These are phyloP conservation scores for Populus davidiana DNA, from an alignment of 345 rosid genomes.

Conservation along the genomic window DNA sequence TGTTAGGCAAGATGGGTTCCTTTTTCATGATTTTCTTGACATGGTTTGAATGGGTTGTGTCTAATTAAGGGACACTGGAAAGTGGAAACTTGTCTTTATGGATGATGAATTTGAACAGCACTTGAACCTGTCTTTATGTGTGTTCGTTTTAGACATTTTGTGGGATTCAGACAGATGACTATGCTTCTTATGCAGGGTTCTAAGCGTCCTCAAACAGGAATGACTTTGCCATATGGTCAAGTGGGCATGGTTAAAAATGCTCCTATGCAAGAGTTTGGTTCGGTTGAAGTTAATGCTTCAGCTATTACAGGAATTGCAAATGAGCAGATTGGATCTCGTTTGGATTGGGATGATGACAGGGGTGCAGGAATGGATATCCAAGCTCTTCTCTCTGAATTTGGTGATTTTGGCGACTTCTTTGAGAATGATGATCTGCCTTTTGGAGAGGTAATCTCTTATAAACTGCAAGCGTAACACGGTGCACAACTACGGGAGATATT, in stretches of 20 bases:
- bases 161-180: background rate
- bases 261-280: constrained; percentile 51
- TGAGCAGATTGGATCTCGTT: constrained; percentile 68
- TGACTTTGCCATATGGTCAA: constrained; percentile 68
- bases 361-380: constrained; percentile 85
- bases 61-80: background rate
- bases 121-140: background rate
- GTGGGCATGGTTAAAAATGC: constrained; percentile 42
- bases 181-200: constrained; percentile 55
- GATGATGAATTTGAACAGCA: background rate
- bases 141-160: background rate
- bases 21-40: background rate
- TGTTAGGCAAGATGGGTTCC: background rate
- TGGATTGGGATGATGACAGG: constrained; percentile 96
- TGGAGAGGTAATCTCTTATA: constrained; percentile 75
- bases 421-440: constrained; percentile 89
- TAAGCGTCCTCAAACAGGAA: constrained; percentile 74
- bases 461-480: background rate
- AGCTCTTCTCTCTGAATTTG: constrained; percentile 96
- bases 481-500: background rate
- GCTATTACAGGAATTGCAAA: constrained; percentile 58
- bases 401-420: constrained; percentile 98
- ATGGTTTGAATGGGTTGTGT: background rate
- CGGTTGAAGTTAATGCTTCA: constrained; percentile 51
- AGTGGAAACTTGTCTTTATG: background rate